Evolutionary conservation across 176 grass and related monocot species (phyloP).

Genomic region (Triticum timopheevii): DNA sequence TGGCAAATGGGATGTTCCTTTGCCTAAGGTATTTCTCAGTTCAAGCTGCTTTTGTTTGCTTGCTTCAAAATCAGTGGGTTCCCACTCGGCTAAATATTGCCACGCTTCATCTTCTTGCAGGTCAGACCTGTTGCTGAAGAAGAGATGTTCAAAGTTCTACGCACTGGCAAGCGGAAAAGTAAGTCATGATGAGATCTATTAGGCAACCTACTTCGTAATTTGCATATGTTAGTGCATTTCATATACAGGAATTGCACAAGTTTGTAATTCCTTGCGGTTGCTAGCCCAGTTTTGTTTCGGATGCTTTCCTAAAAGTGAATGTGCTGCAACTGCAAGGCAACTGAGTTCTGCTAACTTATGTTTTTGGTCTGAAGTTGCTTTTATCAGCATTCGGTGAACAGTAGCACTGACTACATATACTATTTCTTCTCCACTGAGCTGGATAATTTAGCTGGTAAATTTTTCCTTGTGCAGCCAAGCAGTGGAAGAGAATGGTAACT

Average conservation of each 20-base stretch:
- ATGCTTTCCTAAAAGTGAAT: neutral
- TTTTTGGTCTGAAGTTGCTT: neutral
- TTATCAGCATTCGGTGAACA: neutral
- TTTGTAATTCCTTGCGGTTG: neutral
- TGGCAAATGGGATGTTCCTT: slow-evolving; percentile 90
- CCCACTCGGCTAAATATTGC: neutral
- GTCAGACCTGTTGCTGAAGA: slow-evolving; percentile 80
- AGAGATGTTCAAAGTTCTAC: slow-evolving; percentile 85
- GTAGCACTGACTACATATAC: neutral
- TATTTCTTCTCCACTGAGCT: neutral
- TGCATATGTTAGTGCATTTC: neutral
- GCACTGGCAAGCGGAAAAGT: slow-evolving; percentile 83
- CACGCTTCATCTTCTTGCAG: slow-evolving; percentile 21
- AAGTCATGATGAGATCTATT: slow-evolving; percentile 22
- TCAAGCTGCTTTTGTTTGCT: neutral
- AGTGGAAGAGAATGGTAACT: slow-evolving; percentile 97
- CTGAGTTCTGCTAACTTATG: neutral
- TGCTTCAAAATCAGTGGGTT: neutral
- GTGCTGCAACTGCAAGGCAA: neutral
- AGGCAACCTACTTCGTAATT: neutral
- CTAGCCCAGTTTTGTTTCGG: neutral
- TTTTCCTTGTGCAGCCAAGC: slow-evolving; percentile 60
- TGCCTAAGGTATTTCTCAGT: slow-evolving; percentile 64
- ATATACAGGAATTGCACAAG: neutral
- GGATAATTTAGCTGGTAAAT: neutral